Percentiles rank a stretch among this genome's conserved stretches.
phyloP scores from a whole-genome alignment of 176 grass and related monocot genomes.

The Bonia amplexicaulis region DNA sequence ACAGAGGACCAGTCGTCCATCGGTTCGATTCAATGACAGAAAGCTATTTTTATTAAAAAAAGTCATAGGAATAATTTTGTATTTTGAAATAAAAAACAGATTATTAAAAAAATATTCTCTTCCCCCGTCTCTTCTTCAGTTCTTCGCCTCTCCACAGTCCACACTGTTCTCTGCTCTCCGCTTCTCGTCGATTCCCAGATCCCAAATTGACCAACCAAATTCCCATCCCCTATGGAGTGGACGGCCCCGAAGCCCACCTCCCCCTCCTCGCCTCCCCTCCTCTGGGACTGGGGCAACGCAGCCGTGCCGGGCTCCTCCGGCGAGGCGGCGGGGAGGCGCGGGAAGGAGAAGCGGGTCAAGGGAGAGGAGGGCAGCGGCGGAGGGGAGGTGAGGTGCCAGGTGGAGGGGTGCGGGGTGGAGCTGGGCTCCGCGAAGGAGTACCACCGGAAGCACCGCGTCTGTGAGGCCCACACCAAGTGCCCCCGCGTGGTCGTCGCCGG shows the following conservation, averaged over 20 bases:
- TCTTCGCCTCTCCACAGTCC: slow-evolving; percentile 39
- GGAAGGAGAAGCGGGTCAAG: slow-evolving; percentile 42
- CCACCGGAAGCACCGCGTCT: slow-evolving; percentile 89
- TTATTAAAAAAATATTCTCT: slow-evolving; percentile 26
- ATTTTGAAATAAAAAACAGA: no score
- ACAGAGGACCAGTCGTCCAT: no score
- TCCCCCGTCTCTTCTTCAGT: neutral
- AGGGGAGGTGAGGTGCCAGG: slow-evolving; percentile 63
- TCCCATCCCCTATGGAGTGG: slow-evolving; percentile 32
- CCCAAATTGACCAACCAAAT: slow-evolving; percentile 39
- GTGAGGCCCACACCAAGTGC: slow-evolving; percentile 68
- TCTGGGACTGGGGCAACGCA: slow-evolving; percentile 83
- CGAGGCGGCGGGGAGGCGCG: slow-evolving; percentile 34
- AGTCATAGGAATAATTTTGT: no score
- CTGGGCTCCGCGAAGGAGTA: slow-evolving; percentile 57
- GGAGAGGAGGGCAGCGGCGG: slow-evolving; percentile 30
- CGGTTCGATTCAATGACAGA: no score
- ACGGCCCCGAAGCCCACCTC: slow-evolving; percentile 30
- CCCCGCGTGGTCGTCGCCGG: slow-evolving; percentile 75
- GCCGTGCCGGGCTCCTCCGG: slow-evolving; percentile 27
- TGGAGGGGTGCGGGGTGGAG: slow-evolving; percentile 65
- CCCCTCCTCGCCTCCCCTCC: slow-evolving; percentile 49
- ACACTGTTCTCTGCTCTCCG: slow-evolving; percentile 33
- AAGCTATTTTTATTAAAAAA: no score
- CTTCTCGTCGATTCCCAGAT: slow-evolving; percentile 51